Base-by-base conservation (phyloP, 257 asterid genomes). In the Agastache rugosa region DNA sequence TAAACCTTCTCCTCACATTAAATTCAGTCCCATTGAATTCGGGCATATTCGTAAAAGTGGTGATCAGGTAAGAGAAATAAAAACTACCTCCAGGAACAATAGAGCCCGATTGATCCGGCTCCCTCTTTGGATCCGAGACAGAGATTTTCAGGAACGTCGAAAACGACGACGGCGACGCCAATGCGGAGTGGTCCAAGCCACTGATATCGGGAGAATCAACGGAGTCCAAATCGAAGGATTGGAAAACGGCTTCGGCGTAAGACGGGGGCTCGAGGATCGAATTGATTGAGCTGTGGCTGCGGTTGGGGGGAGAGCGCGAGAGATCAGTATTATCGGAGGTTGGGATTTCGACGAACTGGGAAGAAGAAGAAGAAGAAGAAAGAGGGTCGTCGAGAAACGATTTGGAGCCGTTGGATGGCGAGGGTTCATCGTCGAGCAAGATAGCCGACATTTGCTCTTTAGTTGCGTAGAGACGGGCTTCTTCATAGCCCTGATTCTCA, bases 201-300 rank as follows among this genome's bases (percentile, higher is more conserved):
- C 79, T 75, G 80, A 76, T 70, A 63, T 81, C 87, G 2, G 86
- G 45, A 15, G 87, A 69, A 31, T 84, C 84, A 1, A 77, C 42
- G 15, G 87, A 79, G 29, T 84, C 91, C 44, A 80, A 75, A 74
- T 94, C 98, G 69, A 90, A 94, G 54, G 99, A 94, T 78, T 86
- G 79, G 82, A 95, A 95, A 63, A 90, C 89, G 15, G 97, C 99
- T 62, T 94, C 99, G 5, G 97, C 97, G 37, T 94, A 94, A n/a
- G 99, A 94, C n/a, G 99, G 99, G 55, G 99, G 99, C 63, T 94
- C 99, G 66, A 94, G 91, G 77, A 94, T 81, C 76, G 95, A 79
- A 67, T 89, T 84, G 56, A 89, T 86, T 74, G 94, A 78, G 73
- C 75, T 78, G 20, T 75, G 79, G 73, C 71, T 77, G 29, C 68